phyloP scores from a whole-genome alignment of 1,284 basidiomycete species.

The Coriolopsis trogii region DNA sequence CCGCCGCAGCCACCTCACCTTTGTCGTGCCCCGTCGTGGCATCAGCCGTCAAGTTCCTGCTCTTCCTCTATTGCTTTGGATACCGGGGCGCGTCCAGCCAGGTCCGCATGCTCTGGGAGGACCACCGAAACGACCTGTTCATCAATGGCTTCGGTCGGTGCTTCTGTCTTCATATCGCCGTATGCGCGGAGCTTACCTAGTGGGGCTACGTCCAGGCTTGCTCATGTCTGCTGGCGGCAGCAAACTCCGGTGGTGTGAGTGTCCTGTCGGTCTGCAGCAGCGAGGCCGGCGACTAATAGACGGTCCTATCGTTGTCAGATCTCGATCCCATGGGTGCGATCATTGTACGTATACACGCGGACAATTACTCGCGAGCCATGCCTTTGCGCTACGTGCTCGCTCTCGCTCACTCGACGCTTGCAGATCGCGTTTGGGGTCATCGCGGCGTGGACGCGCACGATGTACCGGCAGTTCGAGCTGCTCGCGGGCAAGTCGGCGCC shows the following conservation, averaged over 20 bases:
- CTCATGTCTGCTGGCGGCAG: slow-evolving; percentile 91
- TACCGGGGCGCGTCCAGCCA: slow-evolving; percentile 85
- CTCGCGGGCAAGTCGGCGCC: slow-evolving; percentile 92
- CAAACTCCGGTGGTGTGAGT: slow-evolving; percentile 83
- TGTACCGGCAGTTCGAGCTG: slow-evolving; percentile 83
- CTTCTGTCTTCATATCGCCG: neutral
- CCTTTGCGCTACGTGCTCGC: neutral
- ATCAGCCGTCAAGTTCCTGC: slow-evolving; percentile 80
- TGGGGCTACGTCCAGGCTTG: slow-evolving; percentile 60
- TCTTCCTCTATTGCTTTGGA: slow-evolving; percentile 88
- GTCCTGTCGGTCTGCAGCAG: neutral
- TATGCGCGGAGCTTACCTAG: neutral
- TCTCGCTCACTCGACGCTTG: neutral
- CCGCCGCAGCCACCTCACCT: neutral
- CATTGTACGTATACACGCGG: slow-evolving; percentile 50
- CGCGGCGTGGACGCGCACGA: slow-evolving; percentile 77
- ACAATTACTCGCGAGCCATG: neutral
- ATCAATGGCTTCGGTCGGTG: slow-evolving; percentile 75
- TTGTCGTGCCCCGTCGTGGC: slow-evolving; percentile 11
- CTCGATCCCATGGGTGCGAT: slow-evolving; percentile 84
- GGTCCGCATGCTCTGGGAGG: slow-evolving; percentile 93
- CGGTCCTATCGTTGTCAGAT: slow-evolving; percentile 41
- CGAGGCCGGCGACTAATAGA: neutral
- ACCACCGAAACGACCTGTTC: slow-evolving; percentile 90
- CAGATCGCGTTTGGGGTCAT: slow-evolving; percentile 84